Evolutionary conservation across 768 basidiomycete species (phyloP).

Genomic region (Auricularia sp.): DNA sequence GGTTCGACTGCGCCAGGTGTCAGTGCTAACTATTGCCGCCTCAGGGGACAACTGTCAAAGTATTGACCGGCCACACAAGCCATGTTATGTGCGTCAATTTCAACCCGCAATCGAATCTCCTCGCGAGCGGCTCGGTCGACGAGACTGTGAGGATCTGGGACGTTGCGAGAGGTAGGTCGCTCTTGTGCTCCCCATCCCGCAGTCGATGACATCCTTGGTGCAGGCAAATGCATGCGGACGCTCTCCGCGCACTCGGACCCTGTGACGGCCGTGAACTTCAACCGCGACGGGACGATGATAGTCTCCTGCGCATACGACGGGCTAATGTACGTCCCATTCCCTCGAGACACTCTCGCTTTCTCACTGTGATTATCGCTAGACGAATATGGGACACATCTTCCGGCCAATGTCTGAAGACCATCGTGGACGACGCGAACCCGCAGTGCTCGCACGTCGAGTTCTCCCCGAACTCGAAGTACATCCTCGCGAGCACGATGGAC

Average conservation of each 20-base stretch:
- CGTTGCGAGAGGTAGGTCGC: constrained; percentile 61
- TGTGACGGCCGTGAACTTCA: constrained; percentile 89
- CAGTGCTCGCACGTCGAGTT: constrained; percentile 85
- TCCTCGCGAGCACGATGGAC: constrained; percentile 87
- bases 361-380: constrained; percentile 30
- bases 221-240: constrained; percentile 76
- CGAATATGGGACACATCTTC: constrained; percentile 97
- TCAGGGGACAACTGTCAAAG: constrained; percentile 52
- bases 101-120: constrained; percentile 78
- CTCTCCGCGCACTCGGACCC: constrained; percentile 96
- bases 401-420: constrained; percentile 93
- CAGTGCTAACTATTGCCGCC: constrained; percentile 4
- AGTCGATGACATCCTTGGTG: background rate
- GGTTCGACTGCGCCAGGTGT: constrained; percentile 6
- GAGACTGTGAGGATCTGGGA: constrained; percentile 98
- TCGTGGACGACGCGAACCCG: constrained; percentile 94
- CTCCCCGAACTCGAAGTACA: constrained; percentile 84
- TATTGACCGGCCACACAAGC: constrained; percentile 78
- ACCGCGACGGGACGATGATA: constrained; percentile 88
- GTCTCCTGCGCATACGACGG: constrained; percentile 96
- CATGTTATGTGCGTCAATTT: constrained; percentile 92
- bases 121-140: constrained; percentile 91
- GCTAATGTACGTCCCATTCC: constrained; percentile 57
- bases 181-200: background rate
- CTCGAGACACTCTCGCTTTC: constrained; percentile 4